These are phyloP conservation scores for Penicillium concentricum DNA, from an alignment of 2,329 filamentous ascomycete species.

Conservation along the genomic window DNA sequence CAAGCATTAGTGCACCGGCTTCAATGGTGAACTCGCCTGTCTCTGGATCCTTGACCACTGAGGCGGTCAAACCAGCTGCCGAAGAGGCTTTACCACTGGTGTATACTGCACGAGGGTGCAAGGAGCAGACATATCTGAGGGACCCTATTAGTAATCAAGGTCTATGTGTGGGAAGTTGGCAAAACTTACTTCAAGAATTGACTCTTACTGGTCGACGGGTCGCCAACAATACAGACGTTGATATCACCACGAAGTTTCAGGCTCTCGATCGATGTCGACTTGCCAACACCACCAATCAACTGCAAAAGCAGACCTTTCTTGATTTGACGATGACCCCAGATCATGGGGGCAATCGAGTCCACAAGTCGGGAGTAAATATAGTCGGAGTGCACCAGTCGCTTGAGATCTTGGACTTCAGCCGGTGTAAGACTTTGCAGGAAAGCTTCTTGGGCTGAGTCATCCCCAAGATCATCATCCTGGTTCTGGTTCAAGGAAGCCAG, in stretches of 20 bases:
- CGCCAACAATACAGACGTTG: slow-evolving; percentile 97
- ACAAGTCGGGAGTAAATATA: slow-evolving; percentile 93
- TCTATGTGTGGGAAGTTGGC: too few species aligned
- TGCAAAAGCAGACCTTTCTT: slow-evolving; percentile 96
- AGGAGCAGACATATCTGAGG: slow-evolving; percentile 73
- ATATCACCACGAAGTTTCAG: slow-evolving; percentile 96
- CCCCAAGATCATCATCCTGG: slow-evolving; percentile 66
- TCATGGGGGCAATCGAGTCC: slow-evolving; percentile 91
- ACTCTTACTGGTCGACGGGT: slow-evolving; percentile 95
- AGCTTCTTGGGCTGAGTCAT: slow-evolving; percentile 83
- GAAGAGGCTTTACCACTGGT: slow-evolving; percentile 97
- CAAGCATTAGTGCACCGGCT: slow-evolving; percentile 94
- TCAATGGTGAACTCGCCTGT: slow-evolving; percentile 99
- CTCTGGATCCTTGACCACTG: slow-evolving; percentile 96
- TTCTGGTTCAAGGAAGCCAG: slow-evolving; percentile 78
- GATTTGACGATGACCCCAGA: slow-evolving; percentile 95
- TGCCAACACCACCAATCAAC: slow-evolving; percentile 92
- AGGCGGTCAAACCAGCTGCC: slow-evolving; percentile 92
- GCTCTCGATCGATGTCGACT: slow-evolving; percentile 78
- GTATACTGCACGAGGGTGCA: slow-evolving; percentile 94
- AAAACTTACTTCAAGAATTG: slow-evolving; percentile 82
- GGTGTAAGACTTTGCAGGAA: slow-evolving; percentile 82
- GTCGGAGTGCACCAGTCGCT: slow-evolving; percentile 89
- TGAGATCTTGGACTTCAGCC: slow-evolving; percentile 86
- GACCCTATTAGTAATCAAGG: neutral